Base-by-base conservation (phyloP, 1,139 yeast genomes). In the Hanseniaspora sp. region DNA sequence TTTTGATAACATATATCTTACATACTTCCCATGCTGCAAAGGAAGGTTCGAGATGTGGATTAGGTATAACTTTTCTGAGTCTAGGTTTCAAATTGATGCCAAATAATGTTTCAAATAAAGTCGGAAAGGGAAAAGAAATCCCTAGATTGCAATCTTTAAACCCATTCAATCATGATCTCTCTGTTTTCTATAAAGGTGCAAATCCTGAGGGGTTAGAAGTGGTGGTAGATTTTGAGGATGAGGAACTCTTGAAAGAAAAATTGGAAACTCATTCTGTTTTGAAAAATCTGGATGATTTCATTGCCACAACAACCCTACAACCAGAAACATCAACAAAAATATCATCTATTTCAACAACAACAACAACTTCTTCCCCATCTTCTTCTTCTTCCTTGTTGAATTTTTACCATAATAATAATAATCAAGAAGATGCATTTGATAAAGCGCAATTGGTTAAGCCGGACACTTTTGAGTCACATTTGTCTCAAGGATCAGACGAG, bases 11-110 rank as follows among this genome's bases (percentile, higher is more conserved):
- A 29, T 92, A 90, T 67, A 72, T 92, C 51, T 72, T 94, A 55
- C 98, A 92, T 69, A 90, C 98, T 1, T 86, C 96, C 1, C 98
- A 92, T 65, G 97, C 97, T 7, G 96, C 97, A 5, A 87, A 87
- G 64, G 92, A 90, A 62, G 99, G 99, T 7, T 83, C 97, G 1
- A 74, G 96, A 57, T 86, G 92, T 13, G 99, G 99, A 0, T 72
- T 92, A 55, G 98, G 98, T 2, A 68, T 86, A 55, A 88, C 96
- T 0, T 77, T 94, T 60, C 73, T 90, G 48, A 79, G 84, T 59
- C 81, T 82, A 61, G 95, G 95, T 1, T 82, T 79, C 66, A 75
- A 78, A 54, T 74, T 87, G 70, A 73, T 83, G 38, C 95, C 96
- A 0, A 71, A 77, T 53, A 65, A 69, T 38, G 65, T 64, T 2